Evolutionary conservation across 2,329 filamentous ascomycete genomes (phyloP).

Genomic region (Cryphonectria japonica): DNA sequence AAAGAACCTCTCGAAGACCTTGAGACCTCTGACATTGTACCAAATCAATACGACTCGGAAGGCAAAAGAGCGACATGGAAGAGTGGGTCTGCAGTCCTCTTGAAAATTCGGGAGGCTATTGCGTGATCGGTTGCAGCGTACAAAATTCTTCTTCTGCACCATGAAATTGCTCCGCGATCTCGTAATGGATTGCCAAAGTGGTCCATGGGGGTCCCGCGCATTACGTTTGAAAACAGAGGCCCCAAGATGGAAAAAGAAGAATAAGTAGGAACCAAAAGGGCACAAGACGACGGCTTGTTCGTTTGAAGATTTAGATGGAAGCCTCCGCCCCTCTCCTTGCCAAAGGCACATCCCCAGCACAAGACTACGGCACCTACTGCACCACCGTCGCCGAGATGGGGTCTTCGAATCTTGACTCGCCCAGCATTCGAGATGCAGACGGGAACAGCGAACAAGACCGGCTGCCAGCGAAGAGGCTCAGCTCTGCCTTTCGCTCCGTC

Average conservation of each 20-base stretch:
- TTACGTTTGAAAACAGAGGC: not conserved
- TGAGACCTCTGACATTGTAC: not conserved
- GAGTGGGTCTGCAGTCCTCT: not conserved
- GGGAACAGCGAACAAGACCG: slow-evolving; percentile 20
- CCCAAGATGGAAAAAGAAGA: not conserved
- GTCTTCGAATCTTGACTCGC: not conserved
- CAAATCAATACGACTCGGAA: not conserved
- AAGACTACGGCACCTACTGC: not conserved
- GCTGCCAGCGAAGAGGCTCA: not conserved
- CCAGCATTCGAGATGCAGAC: not conserved
- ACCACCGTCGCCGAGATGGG: not conserved
- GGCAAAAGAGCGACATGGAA: not conserved
- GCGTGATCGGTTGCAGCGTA: slow-evolving; percentile 2
- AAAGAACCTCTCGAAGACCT: not conserved
- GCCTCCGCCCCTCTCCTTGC: not conserved
- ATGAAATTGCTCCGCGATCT: not conserved
- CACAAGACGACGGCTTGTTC: not conserved
- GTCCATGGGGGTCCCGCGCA: not conserved
- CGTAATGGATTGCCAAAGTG: slow-evolving; percentile 6
- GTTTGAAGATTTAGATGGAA: not conserved
- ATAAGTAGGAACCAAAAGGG: not conserved
- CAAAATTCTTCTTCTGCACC: slow-evolving; percentile 1
- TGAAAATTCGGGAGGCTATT: not conserved
- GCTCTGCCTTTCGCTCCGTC: slow-evolving; percentile 24
- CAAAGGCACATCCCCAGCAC: not conserved